These are phyloP conservation scores for Fusarium abutilonis DNA, from an alignment of 2,329 filamentous ascomycete species.

Conservation along the genomic window DNA sequence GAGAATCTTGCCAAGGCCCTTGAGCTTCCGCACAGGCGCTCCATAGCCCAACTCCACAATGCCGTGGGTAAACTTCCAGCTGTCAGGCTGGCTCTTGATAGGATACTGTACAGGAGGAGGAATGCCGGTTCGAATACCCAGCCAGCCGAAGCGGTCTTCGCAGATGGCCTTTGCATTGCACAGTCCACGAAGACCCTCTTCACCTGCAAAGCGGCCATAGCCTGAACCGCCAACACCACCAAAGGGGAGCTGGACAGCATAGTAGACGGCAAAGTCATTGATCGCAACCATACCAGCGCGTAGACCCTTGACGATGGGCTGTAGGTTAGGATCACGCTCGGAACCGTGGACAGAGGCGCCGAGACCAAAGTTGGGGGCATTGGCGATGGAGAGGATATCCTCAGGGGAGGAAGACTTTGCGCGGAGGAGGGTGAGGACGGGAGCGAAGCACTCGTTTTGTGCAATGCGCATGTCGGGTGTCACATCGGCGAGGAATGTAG, in stretches of 20 bases:
- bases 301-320: constrained; percentile 72
- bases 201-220: constrained; percentile 91
- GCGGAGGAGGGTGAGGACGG: constrained; percentile 86
- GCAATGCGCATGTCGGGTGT: constrained; percentile 87
- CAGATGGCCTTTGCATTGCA: constrained; percentile 92
- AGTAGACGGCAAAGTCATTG: constrained; percentile 95
- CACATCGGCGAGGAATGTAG: constrained; percentile 91
- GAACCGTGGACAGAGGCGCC: constrained; percentile 88
- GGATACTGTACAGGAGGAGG: constrained; percentile 85
- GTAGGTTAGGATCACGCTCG: constrained; percentile 67
- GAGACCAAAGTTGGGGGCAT: constrained; percentile 85
- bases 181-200: constrained; percentile 83
- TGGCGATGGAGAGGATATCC: constrained; percentile 80
- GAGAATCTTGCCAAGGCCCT: constrained; percentile 55
- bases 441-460: constrained; percentile 90
- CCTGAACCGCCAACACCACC: constrained; percentile 89
- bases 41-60: constrained; percentile 71
- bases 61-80: constrained; percentile 72
- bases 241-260: constrained; percentile 94
- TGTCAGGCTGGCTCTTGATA: constrained; percentile 69
- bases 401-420: constrained; percentile 67
- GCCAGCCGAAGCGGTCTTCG: constrained; percentile 72
- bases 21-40: constrained; percentile 49
- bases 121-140: constrained; percentile 78
- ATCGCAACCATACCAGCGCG: constrained; percentile 90